Base-by-base conservation (phyloP, 495 filamentous ascomycete genomes). In the Tirmania nivea region DNA sequence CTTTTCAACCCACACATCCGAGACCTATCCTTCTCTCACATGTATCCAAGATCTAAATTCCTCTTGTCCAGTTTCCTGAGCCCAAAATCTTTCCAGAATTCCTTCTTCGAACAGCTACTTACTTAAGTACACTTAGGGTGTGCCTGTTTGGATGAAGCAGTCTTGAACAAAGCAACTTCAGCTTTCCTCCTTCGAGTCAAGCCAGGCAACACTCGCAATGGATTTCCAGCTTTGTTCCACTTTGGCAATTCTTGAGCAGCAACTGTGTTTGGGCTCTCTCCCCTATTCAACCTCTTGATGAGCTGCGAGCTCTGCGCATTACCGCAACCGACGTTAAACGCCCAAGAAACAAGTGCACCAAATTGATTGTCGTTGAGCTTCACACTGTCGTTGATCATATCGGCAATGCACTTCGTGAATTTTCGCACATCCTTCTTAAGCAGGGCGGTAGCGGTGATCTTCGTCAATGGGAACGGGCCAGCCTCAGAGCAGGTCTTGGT, bases 321-420 rank as follows among this genome's bases (percentile, higher is more conserved):
- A n/a, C 70, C 71, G 58, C 70, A 74, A 17, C 73, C 73, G 11
- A 70, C 65, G 60, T 74, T 75, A 65, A 68, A 74, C 10, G 70
- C 63, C 65, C 68, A 75, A 52, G 63, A 68, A 35, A 72, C 67
- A 9, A 75, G 62, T 0, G 72, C 72, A 34, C 71, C 73, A 57
- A 70, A 75, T 58, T 74, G 67, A 60, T 75, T 73, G 11, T 60
- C 64, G 56, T 72, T 74, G 48, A 75, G 66, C 14, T 57, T 62
- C 36, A 69, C 67, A 9, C 53, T 55, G 49, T 59, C 56, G 25
- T 61, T 67, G 35, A 64, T 63, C 51, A 69, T 58, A 21, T 57
- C 52, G 14, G 65, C 68, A 55, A 74, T 64, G 62, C 69, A 73
- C 34, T 60, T 55, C 36, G 56, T 58, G 31, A 60, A 60, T 36